These are phyloP conservation scores for Metschnikowia arizonensis DNA, from an alignment of 805 yeast species.

Conservation along the genomic window DNA sequence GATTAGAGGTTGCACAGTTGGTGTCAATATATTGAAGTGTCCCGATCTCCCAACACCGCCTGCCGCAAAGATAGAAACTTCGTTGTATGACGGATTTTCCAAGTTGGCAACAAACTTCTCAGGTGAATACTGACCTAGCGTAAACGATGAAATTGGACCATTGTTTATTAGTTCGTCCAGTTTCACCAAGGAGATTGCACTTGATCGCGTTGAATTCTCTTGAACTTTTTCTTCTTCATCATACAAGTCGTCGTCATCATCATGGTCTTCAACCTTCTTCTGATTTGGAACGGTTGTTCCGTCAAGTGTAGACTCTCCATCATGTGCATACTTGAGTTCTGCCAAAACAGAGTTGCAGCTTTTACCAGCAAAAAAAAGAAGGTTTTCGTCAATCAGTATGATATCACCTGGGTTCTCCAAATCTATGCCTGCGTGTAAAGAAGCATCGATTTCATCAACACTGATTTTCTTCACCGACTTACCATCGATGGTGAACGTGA, in stretches of 20 bases:
- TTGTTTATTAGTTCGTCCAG: slow-evolving; percentile 56
- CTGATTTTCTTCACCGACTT: slow-evolving; percentile 35
- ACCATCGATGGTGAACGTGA: slow-evolving; percentile 41
- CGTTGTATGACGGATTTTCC: slow-evolving; percentile 63
- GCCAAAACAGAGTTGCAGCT: slow-evolving; percentile 58
- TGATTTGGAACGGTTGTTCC: slow-evolving; percentile 5
- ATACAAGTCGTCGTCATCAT: slow-evolving; percentile 45
- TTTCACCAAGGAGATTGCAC: slow-evolving; percentile 34
- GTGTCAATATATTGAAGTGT: slow-evolving; percentile 57
- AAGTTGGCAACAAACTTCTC: slow-evolving; percentile 56
- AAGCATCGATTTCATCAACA: slow-evolving; percentile 29
- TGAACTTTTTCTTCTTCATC: slow-evolving; percentile 29
- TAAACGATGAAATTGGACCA: slow-evolving; percentile 71
- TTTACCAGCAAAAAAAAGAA: slow-evolving; percentile 56
- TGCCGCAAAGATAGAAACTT: slow-evolving; percentile 63
- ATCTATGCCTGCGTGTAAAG: slow-evolving; percentile 28
- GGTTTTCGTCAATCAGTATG: slow-evolving; percentile 38
- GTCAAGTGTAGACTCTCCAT: not conserved
- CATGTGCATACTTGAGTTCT: slow-evolving; percentile 30
- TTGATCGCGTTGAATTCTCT: slow-evolving; percentile 14
- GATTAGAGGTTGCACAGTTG: slow-evolving; percentile 64
- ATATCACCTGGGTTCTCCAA: slow-evolving; percentile 39
- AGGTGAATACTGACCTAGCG: slow-evolving; percentile 57
- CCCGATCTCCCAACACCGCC: slow-evolving; percentile 60
- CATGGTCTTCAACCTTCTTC: slow-evolving; percentile 26